A percentile compares a stretch with the other conserved stretches of the same genome.
Conservation (phyloP, 441 rosid genomes). For the Geranium incanum region DNA sequence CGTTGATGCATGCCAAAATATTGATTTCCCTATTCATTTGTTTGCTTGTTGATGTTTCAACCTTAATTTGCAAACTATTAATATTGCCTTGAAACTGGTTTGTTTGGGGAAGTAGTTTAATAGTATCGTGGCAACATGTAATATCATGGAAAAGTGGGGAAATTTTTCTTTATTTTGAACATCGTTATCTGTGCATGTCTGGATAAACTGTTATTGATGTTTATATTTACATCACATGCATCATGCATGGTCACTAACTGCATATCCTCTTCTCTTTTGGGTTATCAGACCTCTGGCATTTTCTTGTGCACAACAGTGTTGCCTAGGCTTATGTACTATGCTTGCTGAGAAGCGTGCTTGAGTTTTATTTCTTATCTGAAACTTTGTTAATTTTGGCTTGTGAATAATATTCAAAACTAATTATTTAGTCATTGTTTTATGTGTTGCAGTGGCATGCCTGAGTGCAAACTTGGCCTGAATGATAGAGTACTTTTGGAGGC, state of each 20-base stretch:
- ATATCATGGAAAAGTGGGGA: neutral
- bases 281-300: neutral
- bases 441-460: slow-evolving; percentile 90
- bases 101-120: neutral
- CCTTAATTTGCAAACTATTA: too few species aligned
- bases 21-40: too few species aligned
- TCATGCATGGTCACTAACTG: neutral
- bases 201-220: too few species aligned
- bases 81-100: neutral
- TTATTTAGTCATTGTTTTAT: slow-evolving; percentile 10
- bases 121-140: neutral
- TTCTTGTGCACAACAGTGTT: neutral
- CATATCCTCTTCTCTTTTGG: neutral
- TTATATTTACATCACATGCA: neutral
- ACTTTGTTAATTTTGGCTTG: slow-evolving; percentile 12
- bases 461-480: slow-evolving; percentile 53
- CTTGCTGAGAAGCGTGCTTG: neutral
- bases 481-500: slow-evolving; percentile 83
- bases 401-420: slow-evolving; percentile 1
- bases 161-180: neutral
- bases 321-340: neutral
- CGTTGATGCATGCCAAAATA: too few species aligned
- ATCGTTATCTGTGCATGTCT: neutral
- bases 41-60: too few species aligned
- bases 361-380: slow-evolving; percentile 11